Conservation (phyloP, 495 filamentous ascomycete species). For the Penicillium desertorum region DNA sequence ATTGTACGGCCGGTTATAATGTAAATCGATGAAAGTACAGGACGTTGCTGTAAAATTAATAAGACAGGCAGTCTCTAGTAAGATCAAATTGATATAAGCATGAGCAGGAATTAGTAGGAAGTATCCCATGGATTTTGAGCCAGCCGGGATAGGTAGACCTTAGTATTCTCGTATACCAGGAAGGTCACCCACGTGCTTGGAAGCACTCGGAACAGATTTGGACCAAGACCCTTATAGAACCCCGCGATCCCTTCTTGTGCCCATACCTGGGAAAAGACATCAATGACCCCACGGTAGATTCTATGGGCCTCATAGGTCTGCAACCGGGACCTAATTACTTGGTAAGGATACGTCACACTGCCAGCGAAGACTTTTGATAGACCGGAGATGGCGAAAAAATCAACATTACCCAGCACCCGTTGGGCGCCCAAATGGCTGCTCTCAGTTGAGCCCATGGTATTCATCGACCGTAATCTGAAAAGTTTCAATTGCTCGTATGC, state of each 20-base stretch:
- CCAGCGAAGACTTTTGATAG: slow-evolving; percentile 86
- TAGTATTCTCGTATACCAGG: slow-evolving; percentile 93
- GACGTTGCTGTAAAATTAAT: no score
- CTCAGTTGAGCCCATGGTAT: neutral
- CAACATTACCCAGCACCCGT: slow-evolving; percentile 63
- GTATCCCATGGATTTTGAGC: neutral
- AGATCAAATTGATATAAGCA: neutral
- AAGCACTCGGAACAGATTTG: slow-evolving; percentile 83
- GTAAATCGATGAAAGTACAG: neutral
- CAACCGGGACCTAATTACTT: slow-evolving; percentile 81
- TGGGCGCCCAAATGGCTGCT: slow-evolving; percentile 8
- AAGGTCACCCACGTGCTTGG: slow-evolving; percentile 98
- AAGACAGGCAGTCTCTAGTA: neutral
- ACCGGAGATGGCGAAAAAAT: slow-evolving; percentile 74
- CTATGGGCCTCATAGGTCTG: slow-evolving; percentile 77
- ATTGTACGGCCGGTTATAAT: no score
- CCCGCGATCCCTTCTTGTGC: slow-evolving; percentile 72
- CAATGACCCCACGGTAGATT: slow-evolving; percentile 64
- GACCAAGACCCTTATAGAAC: slow-evolving; percentile 90
- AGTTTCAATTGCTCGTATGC: slow-evolving; percentile 88
- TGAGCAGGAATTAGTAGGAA: neutral
- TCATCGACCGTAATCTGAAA: slow-evolving; percentile 37
- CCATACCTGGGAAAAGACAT: slow-evolving; percentile 74
- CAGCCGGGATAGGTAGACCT: slow-evolving; percentile 40
- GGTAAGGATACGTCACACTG: slow-evolving; percentile 86